Base-by-base conservation (phyloP, 2,329 filamentous ascomycete species). In the Hypoxylon sp. region DNA sequence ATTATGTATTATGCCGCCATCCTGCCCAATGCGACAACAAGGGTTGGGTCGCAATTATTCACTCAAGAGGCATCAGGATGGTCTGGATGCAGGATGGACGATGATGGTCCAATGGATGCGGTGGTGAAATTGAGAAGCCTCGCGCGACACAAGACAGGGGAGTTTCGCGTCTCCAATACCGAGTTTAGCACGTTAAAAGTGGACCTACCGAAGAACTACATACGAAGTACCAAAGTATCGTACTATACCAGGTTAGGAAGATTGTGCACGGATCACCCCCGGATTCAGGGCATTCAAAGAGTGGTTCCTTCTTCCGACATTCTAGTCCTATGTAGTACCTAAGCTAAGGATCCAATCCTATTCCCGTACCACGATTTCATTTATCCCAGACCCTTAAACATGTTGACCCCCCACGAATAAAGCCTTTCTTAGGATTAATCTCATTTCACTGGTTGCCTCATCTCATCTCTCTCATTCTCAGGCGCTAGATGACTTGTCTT, bases 1-100 rank as follows among this genome's bases (percentile, higher is more conserved):
- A 61, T 76, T 76, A 75, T 76, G 75, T 76, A 75, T 73, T 72
- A 74, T 74, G 72, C 67, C 68, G 69, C 63, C 71, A 73, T 70
- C 65, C 69, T 74, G 75, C 75, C 75, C 73, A 72, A 75, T 74
- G 72, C 73, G 68, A 72, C 63, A 48, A 59, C 66, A 56, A 70
- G 53, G 49, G 65, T 77, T 75, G 68, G 76, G 75, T 77, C 69
- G 75, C 73, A 76, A 76, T 57, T 60, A 68, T 65, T 43, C 23
- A 56, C 41, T 60, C 43, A 49, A 48, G 58, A 67, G 56, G 60
- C 46, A 52, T 60, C 61, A 38, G 67, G 50, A 60, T 63, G 34
- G 48, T 65, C 60, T 62, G 63, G 64, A 72, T 64, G 65, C 56
- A 68, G 60, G 63, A 36, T 56, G 60, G 51, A 34, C 41, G 59